Base-by-base conservation (phyloP, 495 filamentous ascomycete species). In the Xylaria nigripes region DNA sequence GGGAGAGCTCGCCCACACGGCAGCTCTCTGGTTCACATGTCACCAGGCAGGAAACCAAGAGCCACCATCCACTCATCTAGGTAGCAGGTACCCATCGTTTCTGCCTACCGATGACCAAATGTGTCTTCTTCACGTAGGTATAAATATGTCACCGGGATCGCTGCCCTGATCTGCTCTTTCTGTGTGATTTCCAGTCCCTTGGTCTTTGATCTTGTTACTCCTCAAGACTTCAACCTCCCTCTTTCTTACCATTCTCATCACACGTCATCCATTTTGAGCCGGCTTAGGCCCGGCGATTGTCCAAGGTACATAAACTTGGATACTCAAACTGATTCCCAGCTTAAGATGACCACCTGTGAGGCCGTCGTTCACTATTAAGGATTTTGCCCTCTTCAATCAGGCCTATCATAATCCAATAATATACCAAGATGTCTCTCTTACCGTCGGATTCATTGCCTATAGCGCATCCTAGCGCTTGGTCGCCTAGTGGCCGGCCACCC, bases 261-360 rank as follows among this genome's bases (percentile, higher is more conserved):
- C 42, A 55, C 54, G 25, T 60, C 15, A 30, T 60, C 55, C 13
- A 40, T 55, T 30, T 54, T 61, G 59, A 64, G 59, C 64, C 64
- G 64, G 61, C 59, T 52, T 38, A 46, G 55, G 57, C 61, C 59
- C 52, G 64, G 61, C 64, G 49, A 56, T 49, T 45, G 36, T 50
- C 23, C 23, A 13, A 32, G 7, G 32, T n/a, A n/a, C 1, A 15
- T 48, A 34, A 46, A 36, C 32, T 12, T 40, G 36, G 36, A n/a
- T 6, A 21, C 10, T 24, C 21, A 34, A n/a, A 19, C 8, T 45
- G n/a, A 25, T 36, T 30, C 25, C 9, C 10, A 38, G 16, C 23
- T 36, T 49, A 45, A 45, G 40, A 55, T 43, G 53, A 44, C 5
- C 19, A 50, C n/a, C 38, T 22, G 40, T 36, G 19, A 38, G 18